phyloP scores from a whole-genome alignment of 352 stramenopile species.

The Peronospora destructor region DNA sequence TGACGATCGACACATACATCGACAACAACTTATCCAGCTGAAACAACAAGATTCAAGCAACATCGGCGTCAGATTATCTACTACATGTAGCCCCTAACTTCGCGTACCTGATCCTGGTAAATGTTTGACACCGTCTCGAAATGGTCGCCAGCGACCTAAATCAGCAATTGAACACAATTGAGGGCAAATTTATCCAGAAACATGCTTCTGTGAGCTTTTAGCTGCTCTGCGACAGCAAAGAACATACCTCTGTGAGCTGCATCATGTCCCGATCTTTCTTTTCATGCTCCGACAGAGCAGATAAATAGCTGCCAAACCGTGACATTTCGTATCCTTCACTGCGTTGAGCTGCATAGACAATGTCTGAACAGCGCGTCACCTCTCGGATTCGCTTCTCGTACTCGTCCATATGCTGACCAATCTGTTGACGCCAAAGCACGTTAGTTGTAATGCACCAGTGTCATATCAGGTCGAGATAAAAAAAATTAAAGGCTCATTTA shows the following conservation, averaged over 20 bases:
- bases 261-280: constrained; percentile 74
- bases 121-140: constrained; percentile 84
- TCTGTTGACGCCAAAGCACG: constrained; percentile 28
- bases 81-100: background rate
- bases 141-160: constrained; percentile 59
- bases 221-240: background rate
- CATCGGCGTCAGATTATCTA: background rate
- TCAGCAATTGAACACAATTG: constrained; percentile 3
- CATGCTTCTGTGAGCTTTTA: background rate
- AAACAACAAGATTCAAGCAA: constrained; percentile 5
- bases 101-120: constrained; percentile 74
- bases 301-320: constrained; percentile 78
- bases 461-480: background rate
- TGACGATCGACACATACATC: constrained; percentile 83
- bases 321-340: constrained; percentile 84
- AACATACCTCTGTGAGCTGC: constrained; percentile 49
- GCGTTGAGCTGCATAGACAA: constrained; percentile 73
- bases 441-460: background rate
- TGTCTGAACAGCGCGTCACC: constrained; percentile 74
- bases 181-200: background rate
- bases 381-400: constrained; percentile 81
- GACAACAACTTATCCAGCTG: constrained; percentile 77
- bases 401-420: constrained; percentile 80
- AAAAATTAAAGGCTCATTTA: constrained; percentile 8
- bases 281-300: constrained; percentile 64